Evolutionary conservation across 257 asterid species (phyloP).

Genomic region (Forsythia viridissima): DNA sequence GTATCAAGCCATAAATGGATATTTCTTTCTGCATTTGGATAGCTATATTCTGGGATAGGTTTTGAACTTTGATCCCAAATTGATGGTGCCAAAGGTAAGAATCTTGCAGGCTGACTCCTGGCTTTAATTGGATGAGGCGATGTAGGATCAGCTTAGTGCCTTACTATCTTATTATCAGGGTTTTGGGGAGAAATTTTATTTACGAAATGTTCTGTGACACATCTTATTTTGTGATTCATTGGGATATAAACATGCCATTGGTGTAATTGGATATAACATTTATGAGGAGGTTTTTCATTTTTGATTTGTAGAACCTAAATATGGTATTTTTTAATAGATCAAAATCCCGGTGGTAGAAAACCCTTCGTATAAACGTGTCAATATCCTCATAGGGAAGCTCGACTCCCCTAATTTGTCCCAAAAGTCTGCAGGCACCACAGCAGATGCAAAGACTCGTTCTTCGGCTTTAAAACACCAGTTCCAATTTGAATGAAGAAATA

Average conservation of each 20-base stretch:
- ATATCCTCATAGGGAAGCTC: no score
- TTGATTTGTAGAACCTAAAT: background rate
- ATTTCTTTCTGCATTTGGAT: constrained; percentile 1
- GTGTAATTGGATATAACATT: background rate
- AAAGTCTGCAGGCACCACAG: no score
- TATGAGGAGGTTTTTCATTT: background rate
- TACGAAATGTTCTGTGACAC: constrained; percentile 5
- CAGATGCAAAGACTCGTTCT: no score
- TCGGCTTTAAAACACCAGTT: no score
- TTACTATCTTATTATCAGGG: constrained; percentile 12
- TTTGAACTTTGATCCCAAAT: constrained; percentile 11
- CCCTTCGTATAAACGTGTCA: background rate
- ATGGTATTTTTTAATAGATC: background rate
- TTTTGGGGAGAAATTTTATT: background rate
- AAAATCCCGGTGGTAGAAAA: background rate
- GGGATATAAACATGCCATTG: background rate
- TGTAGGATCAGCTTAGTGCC: constrained; percentile 12
- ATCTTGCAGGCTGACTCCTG: constrained; percentile 12
- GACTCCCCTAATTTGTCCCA: no score
- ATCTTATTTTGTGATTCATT: constrained; percentile 15
- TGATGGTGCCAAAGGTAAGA: background rate
- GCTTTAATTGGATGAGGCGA: constrained; percentile 6
- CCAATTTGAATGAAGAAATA: no score
- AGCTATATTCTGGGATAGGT: constrained; percentile 16
- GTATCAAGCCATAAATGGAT: constrained; percentile 10